A percentile compares a stretch with the other conserved stretches of the same genome.
Conservation (phyloP, 2,329 filamentous ascomycete genomes). For the Aspergillus sp. region DNA sequence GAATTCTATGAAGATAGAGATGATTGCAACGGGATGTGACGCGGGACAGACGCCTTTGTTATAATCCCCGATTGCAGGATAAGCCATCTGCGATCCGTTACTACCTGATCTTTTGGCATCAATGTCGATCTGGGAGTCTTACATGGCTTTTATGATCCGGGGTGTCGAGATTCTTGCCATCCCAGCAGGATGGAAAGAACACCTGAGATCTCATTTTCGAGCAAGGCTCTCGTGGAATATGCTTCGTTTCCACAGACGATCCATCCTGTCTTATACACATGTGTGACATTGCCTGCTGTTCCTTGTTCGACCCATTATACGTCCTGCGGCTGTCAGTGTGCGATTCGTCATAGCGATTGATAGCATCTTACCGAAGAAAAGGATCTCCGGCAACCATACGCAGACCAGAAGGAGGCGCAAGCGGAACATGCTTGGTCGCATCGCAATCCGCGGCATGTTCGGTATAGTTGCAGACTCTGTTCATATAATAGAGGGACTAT, state of each 20-base stretch:
- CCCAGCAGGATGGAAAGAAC: slow-evolving; percentile 34
- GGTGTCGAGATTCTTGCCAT: slow-evolving; percentile 27
- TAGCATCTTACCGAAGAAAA: slow-evolving; percentile 7
- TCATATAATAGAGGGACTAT: slow-evolving; percentile 17
- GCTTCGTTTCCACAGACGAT: slow-evolving; percentile 38
- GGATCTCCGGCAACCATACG: slow-evolving; percentile 15
- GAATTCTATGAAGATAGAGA: slow-evolving; percentile 54
- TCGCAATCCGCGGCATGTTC: slow-evolving; percentile 7
- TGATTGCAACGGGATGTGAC: slow-evolving; percentile 46
- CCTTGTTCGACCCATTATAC: slow-evolving; percentile 10
- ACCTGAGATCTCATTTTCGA: slow-evolving; percentile 24
- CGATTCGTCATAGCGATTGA: not conserved
- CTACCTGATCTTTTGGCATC: not conserved
- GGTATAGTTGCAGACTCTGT: slow-evolving; percentile 14
- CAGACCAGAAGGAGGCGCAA: slow-evolving; percentile 17
- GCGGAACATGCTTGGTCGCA: not conserved
- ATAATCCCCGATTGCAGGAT: slow-evolving; percentile 24
- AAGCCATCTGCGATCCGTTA: slow-evolving; percentile 23
- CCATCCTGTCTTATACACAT: slow-evolving; percentile 47
- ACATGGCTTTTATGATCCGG: slow-evolving; percentile 28
- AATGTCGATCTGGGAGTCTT: slow-evolving; percentile 3
- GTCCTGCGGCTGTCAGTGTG: slow-evolving; percentile 5
- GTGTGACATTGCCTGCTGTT: slow-evolving; percentile 46
- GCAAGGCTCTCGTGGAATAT: slow-evolving; percentile 53
- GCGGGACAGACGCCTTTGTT: slow-evolving; percentile 26